Conservation (phyloP, 805 yeast species). For the Schizosaccharomyces japonicus region DNA sequence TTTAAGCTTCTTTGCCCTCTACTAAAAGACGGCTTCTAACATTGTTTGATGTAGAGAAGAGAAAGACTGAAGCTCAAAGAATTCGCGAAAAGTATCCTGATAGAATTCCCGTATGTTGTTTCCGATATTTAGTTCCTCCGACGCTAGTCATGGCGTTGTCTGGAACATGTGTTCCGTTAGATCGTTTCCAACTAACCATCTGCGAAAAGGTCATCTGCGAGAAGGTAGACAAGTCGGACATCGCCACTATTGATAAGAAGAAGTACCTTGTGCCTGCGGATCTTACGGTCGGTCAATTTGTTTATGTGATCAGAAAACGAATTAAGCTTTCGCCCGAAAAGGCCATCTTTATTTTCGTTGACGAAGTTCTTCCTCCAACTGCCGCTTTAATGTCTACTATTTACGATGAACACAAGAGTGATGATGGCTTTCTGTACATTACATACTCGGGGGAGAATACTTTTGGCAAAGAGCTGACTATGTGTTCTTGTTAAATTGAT, state of each 20-base stretch:
- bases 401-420: slow-evolving; percentile 90
- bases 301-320: slow-evolving; percentile 87
- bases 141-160: background rate
- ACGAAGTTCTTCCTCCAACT: slow-evolving; percentile 91
- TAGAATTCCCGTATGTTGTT: slow-evolving; percentile 47
- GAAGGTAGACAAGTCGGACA: slow-evolving; percentile 86
- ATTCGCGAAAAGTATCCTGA: slow-evolving; percentile 72
- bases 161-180: background rate
- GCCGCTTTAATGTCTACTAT: slow-evolving; percentile 89
- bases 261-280: slow-evolving; percentile 92
- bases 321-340: slow-evolving; percentile 88
- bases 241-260: slow-evolving; percentile 89
- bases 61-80: slow-evolving; percentile 84
- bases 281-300: slow-evolving; percentile 92
- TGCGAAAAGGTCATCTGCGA: slow-evolving; percentile 48
- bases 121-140: background rate
- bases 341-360: slow-evolving; percentile 91
- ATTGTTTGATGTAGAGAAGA: slow-evolving; percentile 40
- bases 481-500: no score
- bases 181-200: background rate
- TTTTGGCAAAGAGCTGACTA: slow-evolving; percentile 40
- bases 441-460: slow-evolving; percentile 94
- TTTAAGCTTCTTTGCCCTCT: background rate
- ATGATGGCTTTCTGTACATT: slow-evolving; percentile 89
- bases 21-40: background rate